These are phyloP conservation scores for Trichoderma guizhouense DNA, from an alignment of 2,329 filamentous ascomycete species.

Conservation along the genomic window DNA sequence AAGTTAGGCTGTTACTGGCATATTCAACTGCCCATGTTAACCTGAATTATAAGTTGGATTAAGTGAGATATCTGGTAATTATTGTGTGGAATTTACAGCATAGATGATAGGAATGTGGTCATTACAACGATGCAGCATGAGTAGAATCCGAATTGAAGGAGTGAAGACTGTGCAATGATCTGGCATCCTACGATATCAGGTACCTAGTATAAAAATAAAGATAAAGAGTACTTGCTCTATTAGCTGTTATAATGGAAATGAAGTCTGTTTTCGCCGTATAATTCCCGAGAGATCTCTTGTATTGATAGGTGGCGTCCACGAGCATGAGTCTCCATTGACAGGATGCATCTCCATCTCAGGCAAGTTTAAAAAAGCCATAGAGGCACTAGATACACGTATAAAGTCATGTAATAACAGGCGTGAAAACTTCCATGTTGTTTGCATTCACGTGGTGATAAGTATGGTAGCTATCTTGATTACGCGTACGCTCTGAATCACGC, in stretches of 20 bases:
- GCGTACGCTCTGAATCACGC: not conserved
- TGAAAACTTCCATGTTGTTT: not conserved
- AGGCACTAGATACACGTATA: not conserved
- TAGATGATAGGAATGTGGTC: no score
- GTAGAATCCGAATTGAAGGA: no score
- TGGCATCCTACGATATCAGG: no score
- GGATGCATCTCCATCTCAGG: not conserved
- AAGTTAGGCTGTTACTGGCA: no score
- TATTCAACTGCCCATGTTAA: no score
- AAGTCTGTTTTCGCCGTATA: not conserved
- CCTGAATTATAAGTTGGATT: no score
- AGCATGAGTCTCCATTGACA: not conserved
- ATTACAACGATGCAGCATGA: no score
- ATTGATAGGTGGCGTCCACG: not conserved
- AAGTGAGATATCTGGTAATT: no score
- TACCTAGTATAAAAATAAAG: not conserved
- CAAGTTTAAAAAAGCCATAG: not conserved
- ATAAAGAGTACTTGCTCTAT: not conserved
- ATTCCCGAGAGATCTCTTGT: not conserved
- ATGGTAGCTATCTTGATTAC: not conserved
- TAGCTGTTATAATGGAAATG: not conserved
- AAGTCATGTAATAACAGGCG: not conserved
- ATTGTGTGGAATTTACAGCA: no score
- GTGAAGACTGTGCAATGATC: no score
- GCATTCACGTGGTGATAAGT: not conserved